Percentiles rank a stretch among this genome's conserved stretches.
Conservation (phyloP, 768 basidiomycete genomes). For the Lactarius quietus region DNA sequence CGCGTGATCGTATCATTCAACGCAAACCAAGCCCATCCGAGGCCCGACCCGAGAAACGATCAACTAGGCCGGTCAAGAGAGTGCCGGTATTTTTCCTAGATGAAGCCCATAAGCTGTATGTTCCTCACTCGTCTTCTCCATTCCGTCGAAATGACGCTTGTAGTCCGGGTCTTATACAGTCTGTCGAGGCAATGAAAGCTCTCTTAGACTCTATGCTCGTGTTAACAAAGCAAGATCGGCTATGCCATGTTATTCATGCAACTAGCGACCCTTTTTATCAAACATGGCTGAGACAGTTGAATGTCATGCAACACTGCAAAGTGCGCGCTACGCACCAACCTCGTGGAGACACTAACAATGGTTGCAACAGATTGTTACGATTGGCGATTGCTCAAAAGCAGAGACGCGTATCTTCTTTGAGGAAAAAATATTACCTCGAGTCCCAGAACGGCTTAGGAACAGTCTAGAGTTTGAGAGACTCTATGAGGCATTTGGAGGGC, state of each 20-base stretch:
- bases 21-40: slow-evolving; percentile 10
- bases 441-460: slow-evolving; percentile 58
- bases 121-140: not conserved
- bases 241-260: slow-evolving; percentile 79
- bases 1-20: slow-evolving; percentile 11
- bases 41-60: slow-evolving; percentile 35
- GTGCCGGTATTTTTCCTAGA: slow-evolving; percentile 82
- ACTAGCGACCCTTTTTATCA: slow-evolving; percentile 85
- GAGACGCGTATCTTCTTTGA: slow-evolving; percentile 67
- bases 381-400: slow-evolving; percentile 73
- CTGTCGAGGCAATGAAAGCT: slow-evolving; percentile 77
- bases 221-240: slow-evolving; percentile 81
- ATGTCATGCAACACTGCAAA: slow-evolving; percentile 82
- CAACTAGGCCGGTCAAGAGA: slow-evolving; percentile 49
- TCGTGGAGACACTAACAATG: not conserved
- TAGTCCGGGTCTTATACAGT: slow-evolving; percentile 73
- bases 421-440: slow-evolving; percentile 58
- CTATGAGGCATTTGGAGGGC: slow-evolving; percentile 80
- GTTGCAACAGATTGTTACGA: slow-evolving; percentile 59
- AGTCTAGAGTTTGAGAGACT: slow-evolving; percentile 66
- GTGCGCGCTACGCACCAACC: slow-evolving; percentile 32
- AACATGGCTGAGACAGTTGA: slow-evolving; percentile 75
- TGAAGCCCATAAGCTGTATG: slow-evolving; percentile 80
- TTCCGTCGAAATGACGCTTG: not conserved
- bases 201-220: slow-evolving; percentile 84